Conservation (phyloP, 2,329 filamentous ascomycete species). For the Phyllosticta citriasiana region DNA sequence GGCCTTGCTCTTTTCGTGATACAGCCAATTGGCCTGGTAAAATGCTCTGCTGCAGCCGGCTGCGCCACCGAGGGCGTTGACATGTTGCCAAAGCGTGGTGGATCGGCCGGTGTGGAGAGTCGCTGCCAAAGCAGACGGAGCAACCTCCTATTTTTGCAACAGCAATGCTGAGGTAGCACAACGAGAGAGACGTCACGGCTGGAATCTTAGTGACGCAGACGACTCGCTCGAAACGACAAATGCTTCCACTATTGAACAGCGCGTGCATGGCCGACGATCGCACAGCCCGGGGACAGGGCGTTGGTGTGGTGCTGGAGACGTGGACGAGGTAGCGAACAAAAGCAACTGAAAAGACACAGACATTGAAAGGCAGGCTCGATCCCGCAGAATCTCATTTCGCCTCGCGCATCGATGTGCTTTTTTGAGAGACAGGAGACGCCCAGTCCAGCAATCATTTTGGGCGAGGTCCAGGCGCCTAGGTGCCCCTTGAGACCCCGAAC, state of each 20-base stretch:
- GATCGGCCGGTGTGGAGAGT: neutral
- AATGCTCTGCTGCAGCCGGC: neutral
- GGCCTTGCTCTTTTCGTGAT: neutral
- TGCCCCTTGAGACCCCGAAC: neutral
- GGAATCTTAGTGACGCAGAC: conserved; percentile 10
- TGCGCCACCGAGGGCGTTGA: neutral
- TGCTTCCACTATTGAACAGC: neutral
- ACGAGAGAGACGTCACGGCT: neutral
- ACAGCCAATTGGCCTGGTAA: neutral
- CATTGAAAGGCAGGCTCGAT: neutral
- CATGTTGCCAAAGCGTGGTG: neutral
- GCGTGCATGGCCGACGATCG: neutral
- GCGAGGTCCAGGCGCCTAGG: neutral
- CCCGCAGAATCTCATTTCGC: neutral
- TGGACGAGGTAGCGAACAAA: neutral
- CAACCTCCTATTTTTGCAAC: neutral
- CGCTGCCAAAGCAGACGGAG: neutral
- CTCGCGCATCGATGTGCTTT: too few relatives aligned
- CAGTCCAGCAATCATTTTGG: neutral
- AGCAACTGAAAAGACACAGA: neutral
- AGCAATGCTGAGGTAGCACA: neutral
- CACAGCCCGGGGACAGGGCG: neutral
- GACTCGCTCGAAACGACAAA: conserved; percentile 5
- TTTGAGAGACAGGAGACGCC: too few relatives aligned
- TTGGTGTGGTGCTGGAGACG: neutral